Conservation (phyloP, 2,329 filamentous ascomycete genomes). For the Xylaria sp. region DNA sequence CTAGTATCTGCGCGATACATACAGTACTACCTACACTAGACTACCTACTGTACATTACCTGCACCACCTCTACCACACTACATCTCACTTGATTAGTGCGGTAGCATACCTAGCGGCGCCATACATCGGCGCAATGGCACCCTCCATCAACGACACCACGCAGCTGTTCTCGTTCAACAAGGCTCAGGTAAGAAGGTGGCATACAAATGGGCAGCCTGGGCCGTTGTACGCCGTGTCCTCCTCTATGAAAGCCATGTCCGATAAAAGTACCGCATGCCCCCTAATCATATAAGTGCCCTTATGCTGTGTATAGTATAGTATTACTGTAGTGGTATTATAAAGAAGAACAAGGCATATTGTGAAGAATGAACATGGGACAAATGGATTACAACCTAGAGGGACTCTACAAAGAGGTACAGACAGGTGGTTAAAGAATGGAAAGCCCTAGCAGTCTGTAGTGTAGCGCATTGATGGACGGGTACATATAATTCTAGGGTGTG, state of each 20-base stretch:
- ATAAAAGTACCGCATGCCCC: background rate
- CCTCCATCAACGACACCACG: constrained; percentile 21
- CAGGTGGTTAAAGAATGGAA: background rate
- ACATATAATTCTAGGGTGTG: background rate
- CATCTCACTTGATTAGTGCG: background rate
- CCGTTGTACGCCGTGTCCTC: background rate
- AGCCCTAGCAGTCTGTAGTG: background rate
- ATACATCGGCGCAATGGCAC: constrained; percentile 32
- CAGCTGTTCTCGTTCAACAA: constrained; percentile 23
- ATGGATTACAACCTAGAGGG: background rate
- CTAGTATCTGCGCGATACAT: background rate
- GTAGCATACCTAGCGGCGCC: background rate
- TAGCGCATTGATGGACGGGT: background rate
- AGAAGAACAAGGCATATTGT: background rate
- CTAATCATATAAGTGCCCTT: background rate
- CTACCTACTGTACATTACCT: background rate
- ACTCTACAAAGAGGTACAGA: background rate
- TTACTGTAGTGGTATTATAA: background rate
- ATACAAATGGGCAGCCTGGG: background rate
- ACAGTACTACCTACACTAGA: background rate
- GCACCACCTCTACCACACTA: background rate
- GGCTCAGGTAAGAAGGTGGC: constrained; percentile 27
- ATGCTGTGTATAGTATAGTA: background rate
- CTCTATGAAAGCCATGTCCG: background rate
- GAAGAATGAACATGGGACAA: no score